Evolutionary conservation across 495 filamentous ascomycete species (phyloP), one percentile per base, ranked within the genome.

Genomic region (Bacidia gigantensis): DNA sequence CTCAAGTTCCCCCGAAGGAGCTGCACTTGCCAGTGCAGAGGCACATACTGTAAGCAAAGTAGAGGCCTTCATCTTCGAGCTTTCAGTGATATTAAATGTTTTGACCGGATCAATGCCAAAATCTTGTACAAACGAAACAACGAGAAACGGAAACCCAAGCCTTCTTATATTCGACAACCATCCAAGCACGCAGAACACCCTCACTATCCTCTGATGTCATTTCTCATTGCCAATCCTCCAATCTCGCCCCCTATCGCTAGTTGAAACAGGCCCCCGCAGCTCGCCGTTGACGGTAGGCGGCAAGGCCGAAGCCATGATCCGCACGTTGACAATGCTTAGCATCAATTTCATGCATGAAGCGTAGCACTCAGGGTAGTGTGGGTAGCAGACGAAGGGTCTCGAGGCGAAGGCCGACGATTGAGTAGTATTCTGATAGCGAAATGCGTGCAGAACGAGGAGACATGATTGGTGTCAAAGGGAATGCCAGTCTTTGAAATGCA

Each of bases 1-100:
- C 47, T 67, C 58, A 22, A 67, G 56, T 14, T 57, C 51, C 18
- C 46, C 55, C 38, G 66, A 59, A 39, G 56, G 56, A 11, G 49
- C 24, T 5, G 56, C 58, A 38, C 14, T 20, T 7, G 32, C 29
- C 9, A 57, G 38, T 7, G 21, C 50, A 53, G 43, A 3, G 52
- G 50, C 11, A 32, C 11, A 10, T 26, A 26, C 22, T 21, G 24
- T n/a, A 24, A n/a, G 32, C 23, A 44, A 2, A 32, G 2, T 29
- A 25, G 48, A 45, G 49, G 50, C 17, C 25, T 55, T 7, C 12
- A 22, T 44, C 12, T 39, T 10, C 32, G 32, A n/a, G 10, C n/a
- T n/a, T 39, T 39, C 32, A 10, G 10, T 10, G 32, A n/a, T n/a
- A 10, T 39, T n/a, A n/a, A 39, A n/a, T 39, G 32, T n/a, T 39